These are phyloP conservation scores for Metarhizium album DNA, from an alignment of 2,329 filamentous ascomycete genomes.

Conservation along the genomic window DNA sequence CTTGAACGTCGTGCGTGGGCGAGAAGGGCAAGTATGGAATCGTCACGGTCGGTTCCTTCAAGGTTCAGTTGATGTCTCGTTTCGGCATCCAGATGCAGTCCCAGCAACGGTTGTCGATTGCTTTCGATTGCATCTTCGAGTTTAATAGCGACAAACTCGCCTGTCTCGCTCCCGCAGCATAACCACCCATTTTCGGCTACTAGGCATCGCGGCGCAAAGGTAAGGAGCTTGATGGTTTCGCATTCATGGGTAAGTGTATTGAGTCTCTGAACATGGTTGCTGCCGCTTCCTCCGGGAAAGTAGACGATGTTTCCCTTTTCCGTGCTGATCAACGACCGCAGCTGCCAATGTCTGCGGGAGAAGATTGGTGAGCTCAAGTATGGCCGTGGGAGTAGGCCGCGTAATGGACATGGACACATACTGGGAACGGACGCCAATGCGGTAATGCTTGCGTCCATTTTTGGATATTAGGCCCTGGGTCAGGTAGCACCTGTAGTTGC, in stretches of 20 bases:
- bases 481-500: slow-evolving; percentile 44
- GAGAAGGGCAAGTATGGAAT: slow-evolving; percentile 24
- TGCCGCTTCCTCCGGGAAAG: slow-evolving; percentile 66
- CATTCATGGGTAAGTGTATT: slow-evolving; percentile 59
- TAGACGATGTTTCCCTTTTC: slow-evolving; percentile 70
- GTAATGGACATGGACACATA: slow-evolving; percentile 26
- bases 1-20: slow-evolving; percentile 27
- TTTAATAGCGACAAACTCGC: slow-evolving; percentile 75
- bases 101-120: slow-evolving; percentile 14
- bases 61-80: slow-evolving; percentile 19
- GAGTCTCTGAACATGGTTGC: slow-evolving; percentile 53
- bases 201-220: slow-evolving; percentile 71
- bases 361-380: not conserved
- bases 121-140: slow-evolving; percentile 33
- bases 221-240: slow-evolving; percentile 61
- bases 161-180: slow-evolving; percentile 79
- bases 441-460: slow-evolving; percentile 55
- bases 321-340: slow-evolving; percentile 81
- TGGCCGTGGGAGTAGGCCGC: not conserved
- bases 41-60: slow-evolving; percentile 22
- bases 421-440: slow-evolving; percentile 54
- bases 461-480: slow-evolving; percentile 55
- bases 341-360: slow-evolving; percentile 62
- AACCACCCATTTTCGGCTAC: slow-evolving; percentile 82
- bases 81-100: slow-evolving; percentile 12